Percentiles rank a stretch among this genome's conserved stretches.
Conservation (phyloP, 768 basidiomycete genomes). For the Jaapia argillacea region DNA sequence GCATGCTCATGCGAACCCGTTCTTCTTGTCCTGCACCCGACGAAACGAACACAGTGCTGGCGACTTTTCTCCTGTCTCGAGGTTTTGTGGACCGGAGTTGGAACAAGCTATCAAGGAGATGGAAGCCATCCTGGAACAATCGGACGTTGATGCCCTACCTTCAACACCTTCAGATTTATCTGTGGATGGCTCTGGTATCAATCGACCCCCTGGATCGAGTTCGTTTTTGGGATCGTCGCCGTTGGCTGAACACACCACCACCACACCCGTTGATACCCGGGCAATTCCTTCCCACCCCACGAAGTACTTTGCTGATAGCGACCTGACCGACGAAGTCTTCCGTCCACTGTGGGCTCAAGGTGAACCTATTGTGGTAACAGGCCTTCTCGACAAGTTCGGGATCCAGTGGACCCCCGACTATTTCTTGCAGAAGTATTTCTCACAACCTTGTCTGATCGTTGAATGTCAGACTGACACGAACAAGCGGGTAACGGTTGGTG, state of each 20-base stretch:
- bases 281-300: constrained; percentile 39
- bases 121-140: constrained; percentile 37
- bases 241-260: not conserved
- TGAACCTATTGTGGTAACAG: constrained; percentile 70
- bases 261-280: constrained; percentile 4
- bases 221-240: not conserved
- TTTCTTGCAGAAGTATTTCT: constrained; percentile 61
- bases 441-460: constrained; percentile 57
- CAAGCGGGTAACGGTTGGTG: constrained; percentile 51
- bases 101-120: constrained; percentile 58
- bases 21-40: constrained; percentile 63
- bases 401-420: constrained; percentile 77
- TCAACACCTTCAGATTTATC: not conserved
- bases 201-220: not conserved
- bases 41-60: constrained; percentile 57
- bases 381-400: constrained; percentile 48
- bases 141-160: constrained; percentile 7
- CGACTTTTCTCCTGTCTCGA: constrained; percentile 73
- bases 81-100: constrained; percentile 61
- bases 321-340: constrained; percentile 53
- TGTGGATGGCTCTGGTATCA: not conserved
- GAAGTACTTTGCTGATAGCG: constrained; percentile 31
- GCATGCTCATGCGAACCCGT: constrained; percentile 56
- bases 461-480: constrained; percentile 74
- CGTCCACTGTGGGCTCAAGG: constrained; percentile 63